A percentile compares a stretch with the other conserved stretches of the same genome.
Conservation (phyloP, 768 basidiomycete species). For the Mrakia blollopis region DNA sequence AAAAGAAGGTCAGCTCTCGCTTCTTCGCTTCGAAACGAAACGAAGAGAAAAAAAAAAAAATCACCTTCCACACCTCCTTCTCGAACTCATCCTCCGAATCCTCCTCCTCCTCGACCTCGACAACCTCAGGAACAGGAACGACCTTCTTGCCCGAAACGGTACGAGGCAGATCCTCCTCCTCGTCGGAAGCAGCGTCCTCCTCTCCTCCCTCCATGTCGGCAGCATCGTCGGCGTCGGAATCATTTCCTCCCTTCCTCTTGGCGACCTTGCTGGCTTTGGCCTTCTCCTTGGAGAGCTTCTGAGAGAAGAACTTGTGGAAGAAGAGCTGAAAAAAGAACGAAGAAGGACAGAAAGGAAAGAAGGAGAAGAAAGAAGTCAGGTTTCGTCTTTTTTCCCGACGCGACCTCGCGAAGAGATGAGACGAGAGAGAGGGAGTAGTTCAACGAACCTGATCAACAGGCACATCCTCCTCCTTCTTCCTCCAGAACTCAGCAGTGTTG, state of each 20-base stretch:
- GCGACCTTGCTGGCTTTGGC: conserved; percentile 52
- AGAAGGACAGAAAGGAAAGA: background rate
- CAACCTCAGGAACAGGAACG: background rate
- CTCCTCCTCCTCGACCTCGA: conserved; percentile 29
- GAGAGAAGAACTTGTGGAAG: conserved; percentile 82
- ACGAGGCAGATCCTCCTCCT: conserved; percentile 35
- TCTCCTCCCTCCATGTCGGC: conserved; percentile 35
- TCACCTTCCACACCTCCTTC: conserved; percentile 79
- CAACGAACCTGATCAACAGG: conserved; percentile 74
- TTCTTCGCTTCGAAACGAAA: background rate
- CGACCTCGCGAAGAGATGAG: background rate
- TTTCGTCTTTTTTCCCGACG: background rate
- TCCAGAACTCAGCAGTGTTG: conserved; percentile 73
- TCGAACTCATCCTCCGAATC: conserved; percentile 34
- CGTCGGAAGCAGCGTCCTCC: conserved; percentile 26
- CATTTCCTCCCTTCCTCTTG: conserved; percentile 49
- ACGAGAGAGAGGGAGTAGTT: no score
- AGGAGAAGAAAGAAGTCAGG: conserved; percentile 24
- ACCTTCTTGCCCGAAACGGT: conserved; percentile 44
- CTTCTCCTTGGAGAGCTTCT: conserved; percentile 57
- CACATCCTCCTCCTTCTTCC: conserved; percentile 61
- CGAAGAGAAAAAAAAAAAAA: conserved; percentile 21
- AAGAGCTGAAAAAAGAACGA: conserved; percentile 58
- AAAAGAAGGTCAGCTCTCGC: background rate
- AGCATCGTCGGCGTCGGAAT: conserved; percentile 40